Conservation (phyloP, 176 grass and related monocot species). For the Avena insularis region DNA sequence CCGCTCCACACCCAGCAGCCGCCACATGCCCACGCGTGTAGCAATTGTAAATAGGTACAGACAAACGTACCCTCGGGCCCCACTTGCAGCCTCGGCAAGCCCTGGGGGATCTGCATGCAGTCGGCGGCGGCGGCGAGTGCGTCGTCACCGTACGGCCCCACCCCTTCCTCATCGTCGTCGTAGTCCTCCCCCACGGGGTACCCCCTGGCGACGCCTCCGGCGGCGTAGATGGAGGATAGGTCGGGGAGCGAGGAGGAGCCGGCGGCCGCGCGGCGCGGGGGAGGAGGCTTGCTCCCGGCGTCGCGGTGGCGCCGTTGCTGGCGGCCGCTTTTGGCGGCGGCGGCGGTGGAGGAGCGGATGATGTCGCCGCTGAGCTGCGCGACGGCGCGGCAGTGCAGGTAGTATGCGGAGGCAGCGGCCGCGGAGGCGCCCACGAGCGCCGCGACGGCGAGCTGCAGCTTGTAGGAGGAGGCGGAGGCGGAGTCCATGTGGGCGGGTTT, state of each 20-base stretch:
- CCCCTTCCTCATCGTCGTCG: conserved; percentile 36
- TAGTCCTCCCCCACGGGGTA: conserved; percentile 51
- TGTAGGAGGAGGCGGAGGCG: conserved; percentile 53
- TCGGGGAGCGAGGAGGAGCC: conserved; percentile 67
- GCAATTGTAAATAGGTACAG: not conserved
- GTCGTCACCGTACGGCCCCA: conserved; percentile 37
- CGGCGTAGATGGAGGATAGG: conserved; percentile 47
- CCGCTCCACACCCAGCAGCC: conserved; percentile 24
- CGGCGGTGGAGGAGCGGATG: conserved; percentile 57
- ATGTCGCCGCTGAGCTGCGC: conserved; percentile 65
- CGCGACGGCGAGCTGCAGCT: conserved; percentile 80
- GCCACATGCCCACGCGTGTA: conserved; percentile 43
- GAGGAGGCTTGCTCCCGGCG: conserved; percentile 20
- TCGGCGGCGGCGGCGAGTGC: conserved; percentile 38
- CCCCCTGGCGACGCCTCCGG: conserved; percentile 36
- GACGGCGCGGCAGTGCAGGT: conserved; percentile 85
- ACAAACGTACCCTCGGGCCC: conserved; percentile 68
- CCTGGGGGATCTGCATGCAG: conserved; percentile 54
- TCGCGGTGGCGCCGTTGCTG: conserved; percentile 28
- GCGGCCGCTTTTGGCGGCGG: conserved; percentile 34
- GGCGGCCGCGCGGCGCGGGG: conserved; percentile 26
- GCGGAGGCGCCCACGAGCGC: conserved; percentile 79
- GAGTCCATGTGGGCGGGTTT: conserved; percentile 60
- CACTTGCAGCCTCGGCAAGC: conserved; percentile 74
- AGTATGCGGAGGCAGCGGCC: conserved; percentile 75